Conservation (phyloP, 805 yeast species). For the Cyberlindnera xylosilytica region DNA sequence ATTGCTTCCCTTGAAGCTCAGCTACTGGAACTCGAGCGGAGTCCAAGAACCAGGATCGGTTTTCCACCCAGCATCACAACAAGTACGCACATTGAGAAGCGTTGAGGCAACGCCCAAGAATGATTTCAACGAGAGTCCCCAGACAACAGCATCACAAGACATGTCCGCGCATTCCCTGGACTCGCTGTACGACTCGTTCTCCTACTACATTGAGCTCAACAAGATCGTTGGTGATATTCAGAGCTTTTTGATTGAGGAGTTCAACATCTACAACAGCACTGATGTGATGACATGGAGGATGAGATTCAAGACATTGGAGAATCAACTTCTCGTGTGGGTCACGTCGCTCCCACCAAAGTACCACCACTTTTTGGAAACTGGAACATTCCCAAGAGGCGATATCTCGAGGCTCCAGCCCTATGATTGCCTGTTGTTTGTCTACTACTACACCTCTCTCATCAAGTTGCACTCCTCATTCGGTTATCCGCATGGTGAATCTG, state of each 20-base stretch:
- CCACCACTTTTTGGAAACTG: conserved; percentile 15
- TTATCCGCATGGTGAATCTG: conserved; percentile 25
- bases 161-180: conserved; percentile 2
- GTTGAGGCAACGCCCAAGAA: conserved; percentile 8
- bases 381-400: conserved; percentile 2
- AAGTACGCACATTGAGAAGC: conserved; percentile 9
- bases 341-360: conserved; percentile 16
- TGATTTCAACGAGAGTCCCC: conserved; percentile 6
- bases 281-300: conserved; percentile 21
- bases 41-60: not conserved
- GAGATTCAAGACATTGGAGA: conserved; percentile 20
- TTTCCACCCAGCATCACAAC: conserved; percentile 6
- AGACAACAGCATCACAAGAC: conserved; percentile 1
- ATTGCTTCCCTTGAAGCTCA: conserved; percentile 19
- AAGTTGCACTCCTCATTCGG: conserved; percentile 25
- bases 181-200: conserved; percentile 22
- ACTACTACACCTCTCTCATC: conserved; percentile 21
- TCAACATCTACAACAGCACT: conserved; percentile 17
- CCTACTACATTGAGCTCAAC: conserved; percentile 22
- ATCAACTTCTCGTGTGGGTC: conserved; percentile 20
- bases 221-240: conserved; percentile 26
- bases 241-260: conserved; percentile 20
- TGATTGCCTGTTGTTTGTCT: conserved; percentile 22
- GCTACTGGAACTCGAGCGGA: conserved; percentile 14
- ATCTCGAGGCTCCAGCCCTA: conserved; percentile 10